Evolutionary conservation across 805 yeast genomes (phyloP).

Genomic region (Barnettozyma vustinii): DNA sequence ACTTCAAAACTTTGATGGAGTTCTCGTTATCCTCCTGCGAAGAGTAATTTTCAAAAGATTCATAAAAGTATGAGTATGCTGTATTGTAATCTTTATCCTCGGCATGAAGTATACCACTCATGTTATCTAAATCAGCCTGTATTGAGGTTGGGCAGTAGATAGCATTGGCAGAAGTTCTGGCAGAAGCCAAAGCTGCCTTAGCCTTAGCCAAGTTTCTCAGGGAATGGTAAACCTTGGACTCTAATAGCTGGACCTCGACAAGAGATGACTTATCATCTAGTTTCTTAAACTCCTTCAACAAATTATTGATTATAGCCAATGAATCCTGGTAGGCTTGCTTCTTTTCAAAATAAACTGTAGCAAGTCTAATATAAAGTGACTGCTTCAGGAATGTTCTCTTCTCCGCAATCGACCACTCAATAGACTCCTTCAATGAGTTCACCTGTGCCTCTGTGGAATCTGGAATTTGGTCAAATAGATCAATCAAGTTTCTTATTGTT

Average conservation of each 20-base stretch:
- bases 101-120: constrained; percentile 93
- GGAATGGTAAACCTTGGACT: constrained; percentile 85
- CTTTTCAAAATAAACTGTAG: constrained; percentile 67
- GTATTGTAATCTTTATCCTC: constrained; percentile 97
- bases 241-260: constrained; percentile 92
- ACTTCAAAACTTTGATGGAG: constrained; percentile 77
- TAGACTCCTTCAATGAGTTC: constrained; percentile 65
- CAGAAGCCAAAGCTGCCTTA: constrained; percentile 87
- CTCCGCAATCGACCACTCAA: constrained; percentile 80
- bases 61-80: constrained; percentile 91
- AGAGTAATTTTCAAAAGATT: constrained; percentile 87
- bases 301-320: constrained; percentile 59
- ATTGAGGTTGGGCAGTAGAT: constrained; percentile 90
- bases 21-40: constrained; percentile 50
- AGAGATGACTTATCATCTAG: constrained; percentile 93
- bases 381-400: constrained; percentile 88
- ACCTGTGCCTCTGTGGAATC: constrained; percentile 66
- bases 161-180: constrained; percentile 96
- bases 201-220: constrained; percentile 87
- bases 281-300: constrained; percentile 82
- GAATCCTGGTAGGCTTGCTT: constrained; percentile 60
- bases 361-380: constrained; percentile 76
- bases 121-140: constrained; percentile 92
- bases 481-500: constrained; percentile 76
- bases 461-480: constrained; percentile 61